phyloP scores from a whole-genome alignment of 108 stramenopile species.

The Aurantiochytrium sp. region DNA sequence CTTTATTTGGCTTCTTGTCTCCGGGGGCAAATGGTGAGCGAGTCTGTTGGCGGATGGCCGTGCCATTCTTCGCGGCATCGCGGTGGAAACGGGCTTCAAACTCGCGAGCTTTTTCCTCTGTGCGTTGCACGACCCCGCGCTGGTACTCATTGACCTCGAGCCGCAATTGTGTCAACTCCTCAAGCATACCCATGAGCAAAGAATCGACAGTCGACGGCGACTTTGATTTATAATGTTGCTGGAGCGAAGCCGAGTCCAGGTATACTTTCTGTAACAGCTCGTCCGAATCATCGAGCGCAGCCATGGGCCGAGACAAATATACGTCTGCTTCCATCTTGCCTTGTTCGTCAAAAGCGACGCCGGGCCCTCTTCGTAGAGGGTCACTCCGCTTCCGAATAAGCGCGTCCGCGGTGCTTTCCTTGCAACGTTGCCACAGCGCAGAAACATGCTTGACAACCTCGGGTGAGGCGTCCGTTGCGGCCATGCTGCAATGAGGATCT shows the following conservation, averaged over 20 bases:
- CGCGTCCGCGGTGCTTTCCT: neutral
- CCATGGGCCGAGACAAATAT: neutral
- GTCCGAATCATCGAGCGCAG: neutral
- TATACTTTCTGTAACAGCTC: neutral
- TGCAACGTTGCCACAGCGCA: neutral
- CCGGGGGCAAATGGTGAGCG: too few relatives aligned
- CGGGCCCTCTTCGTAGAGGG: neutral
- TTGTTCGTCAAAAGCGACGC: neutral
- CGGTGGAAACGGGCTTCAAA: neutral
- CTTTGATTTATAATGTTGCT: neutral
- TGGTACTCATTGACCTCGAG: slow-evolving; percentile 1
- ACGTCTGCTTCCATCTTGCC: neutral
- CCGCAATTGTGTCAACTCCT: neutral
- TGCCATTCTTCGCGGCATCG: too few relatives aligned
- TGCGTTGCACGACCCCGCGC: neutral
- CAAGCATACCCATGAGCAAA: neutral
- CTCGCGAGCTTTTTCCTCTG: neutral
- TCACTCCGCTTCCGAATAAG: neutral
- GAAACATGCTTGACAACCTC: neutral
- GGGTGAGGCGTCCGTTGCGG: neutral
- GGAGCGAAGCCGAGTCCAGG: neutral
- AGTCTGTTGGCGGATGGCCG: too few relatives aligned
- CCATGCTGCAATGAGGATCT: neutral
- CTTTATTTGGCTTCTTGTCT: too few relatives aligned
- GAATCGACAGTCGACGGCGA: neutral